Conservation (phyloP, 106 monocot species). For the Allium sativum region DNA sequence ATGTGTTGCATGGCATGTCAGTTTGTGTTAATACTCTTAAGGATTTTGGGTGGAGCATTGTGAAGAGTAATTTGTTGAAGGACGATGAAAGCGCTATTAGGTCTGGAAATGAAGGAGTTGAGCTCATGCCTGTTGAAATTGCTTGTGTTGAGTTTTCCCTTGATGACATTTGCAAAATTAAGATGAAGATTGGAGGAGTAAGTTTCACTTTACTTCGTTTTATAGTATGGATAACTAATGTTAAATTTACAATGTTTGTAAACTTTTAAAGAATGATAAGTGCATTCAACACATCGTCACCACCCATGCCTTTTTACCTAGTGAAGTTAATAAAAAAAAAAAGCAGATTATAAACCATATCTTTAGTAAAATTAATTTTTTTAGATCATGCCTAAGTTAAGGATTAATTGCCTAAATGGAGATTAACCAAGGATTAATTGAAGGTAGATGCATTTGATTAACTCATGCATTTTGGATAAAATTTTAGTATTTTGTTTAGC, state of each 20-base stretch:
- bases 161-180: constrained; percentile 34
- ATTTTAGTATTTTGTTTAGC: no score
- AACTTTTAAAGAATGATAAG: no score
- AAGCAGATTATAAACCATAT: no score
- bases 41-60: constrained; percentile 44
- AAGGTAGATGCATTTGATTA: no score
- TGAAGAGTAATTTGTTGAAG: constrained; percentile 45
- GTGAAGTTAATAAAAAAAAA: no score
- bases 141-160: constrained; percentile 28
- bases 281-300: no score
- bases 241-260: not conserved
- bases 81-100: constrained; percentile 44
- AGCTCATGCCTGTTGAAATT: constrained; percentile 38
- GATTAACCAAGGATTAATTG: no score
- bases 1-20: constrained; percentile 6
- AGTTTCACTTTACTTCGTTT: constrained; percentile 6
- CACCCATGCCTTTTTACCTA: no score
- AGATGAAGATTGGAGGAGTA: constrained; percentile 53
- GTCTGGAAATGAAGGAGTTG: constrained; percentile 31
- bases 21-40: constrained; percentile 25
- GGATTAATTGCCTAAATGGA: no score
- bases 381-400: no score
- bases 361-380: no score
- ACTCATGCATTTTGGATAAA: no score
- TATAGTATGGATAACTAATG: not conserved